phyloP scores from a whole-genome alignment of 1,139 yeast genomes.

The Suhomyces maxii region DNA sequence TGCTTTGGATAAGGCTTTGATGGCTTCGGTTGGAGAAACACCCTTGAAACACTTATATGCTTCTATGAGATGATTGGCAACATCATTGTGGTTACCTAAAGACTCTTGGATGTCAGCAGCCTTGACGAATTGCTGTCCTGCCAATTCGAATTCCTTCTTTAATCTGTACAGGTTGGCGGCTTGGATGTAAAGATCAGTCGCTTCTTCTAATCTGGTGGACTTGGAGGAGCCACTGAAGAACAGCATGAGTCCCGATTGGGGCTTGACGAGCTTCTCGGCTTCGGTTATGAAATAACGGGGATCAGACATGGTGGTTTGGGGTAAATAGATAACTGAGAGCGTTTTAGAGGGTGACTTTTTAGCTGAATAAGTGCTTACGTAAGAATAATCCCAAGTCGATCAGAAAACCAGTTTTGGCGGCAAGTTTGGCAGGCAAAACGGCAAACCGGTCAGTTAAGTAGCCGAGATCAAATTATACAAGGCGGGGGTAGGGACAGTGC shows the following conservation, averaged over 20 bases:
- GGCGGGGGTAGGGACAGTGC: too few relatives aligned
- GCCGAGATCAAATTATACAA: too few relatives aligned
- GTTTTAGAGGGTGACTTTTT: neutral
- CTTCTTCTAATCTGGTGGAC: conserved; percentile 77
- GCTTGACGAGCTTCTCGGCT: conserved; percentile 50
- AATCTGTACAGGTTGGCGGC: conserved; percentile 88
- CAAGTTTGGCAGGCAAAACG: neutral
- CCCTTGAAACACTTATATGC: conserved; percentile 85
- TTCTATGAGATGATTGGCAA: conserved; percentile 86
- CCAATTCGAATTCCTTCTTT: conserved; percentile 65
- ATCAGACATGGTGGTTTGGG: conserved; percentile 29
- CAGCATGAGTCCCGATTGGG: conserved; percentile 73
- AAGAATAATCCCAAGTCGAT: neutral
- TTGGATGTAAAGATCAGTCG: conserved; percentile 83
- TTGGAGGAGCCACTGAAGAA: conserved; percentile 71
- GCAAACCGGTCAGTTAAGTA: too few relatives aligned
- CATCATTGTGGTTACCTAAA: conserved; percentile 83
- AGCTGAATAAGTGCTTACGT: neutral
- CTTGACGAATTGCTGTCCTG: conserved; percentile 81
- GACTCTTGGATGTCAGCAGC: conserved; percentile 81
- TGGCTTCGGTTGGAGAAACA: conserved; percentile 76
- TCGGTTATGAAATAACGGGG: conserved; percentile 43
- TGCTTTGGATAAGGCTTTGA: conserved; percentile 72
- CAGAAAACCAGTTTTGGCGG: too few relatives aligned
- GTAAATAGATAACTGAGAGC: neutral